Conservation (phyloP, 202 grass and related monocot species). For the Zizania palustris region DNA sequence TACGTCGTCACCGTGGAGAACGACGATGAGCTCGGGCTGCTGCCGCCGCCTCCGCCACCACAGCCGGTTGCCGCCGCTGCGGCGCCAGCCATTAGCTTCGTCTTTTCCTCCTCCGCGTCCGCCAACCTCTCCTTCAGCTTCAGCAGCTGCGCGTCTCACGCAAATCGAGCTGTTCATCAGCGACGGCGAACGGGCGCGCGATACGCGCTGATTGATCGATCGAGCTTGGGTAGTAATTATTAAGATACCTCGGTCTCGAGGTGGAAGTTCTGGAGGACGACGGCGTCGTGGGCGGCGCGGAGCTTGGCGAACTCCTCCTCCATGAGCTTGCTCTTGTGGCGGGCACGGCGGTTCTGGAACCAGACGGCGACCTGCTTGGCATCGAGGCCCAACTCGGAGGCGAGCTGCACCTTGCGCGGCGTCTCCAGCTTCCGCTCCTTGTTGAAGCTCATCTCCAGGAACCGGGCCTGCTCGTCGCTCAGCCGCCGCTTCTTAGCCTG, state of each 20-base stretch:
- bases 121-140: constrained; percentile 67
- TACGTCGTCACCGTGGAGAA: constrained; percentile 82
- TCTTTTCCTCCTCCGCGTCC: constrained; percentile 66
- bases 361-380: constrained; percentile 95
- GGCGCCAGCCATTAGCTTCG: constrained; percentile 63
- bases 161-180: neutral
- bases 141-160: constrained; percentile 52
- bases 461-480: constrained; percentile 78
- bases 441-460: constrained; percentile 75
- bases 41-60: constrained; percentile 34
- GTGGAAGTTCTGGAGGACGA: constrained; percentile 78
- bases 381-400: constrained; percentile 75
- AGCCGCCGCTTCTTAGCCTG: constrained; percentile 74
- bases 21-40: constrained; percentile 82
- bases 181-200: neutral
- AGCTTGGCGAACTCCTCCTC: constrained; percentile 91
- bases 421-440: constrained; percentile 90
- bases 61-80: neutral
- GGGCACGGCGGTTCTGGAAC: constrained; percentile 98
- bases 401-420: constrained; percentile 79
- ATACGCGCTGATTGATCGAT: neutral
- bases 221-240: neutral
- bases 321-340: constrained; percentile 95
- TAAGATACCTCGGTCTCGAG: constrained; percentile 95
- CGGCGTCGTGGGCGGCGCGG: constrained; percentile 77